Base-by-base conservation (phyloP, 192 early-diverging fungal genomes). In the Kickxella alabastrina region DNA sequence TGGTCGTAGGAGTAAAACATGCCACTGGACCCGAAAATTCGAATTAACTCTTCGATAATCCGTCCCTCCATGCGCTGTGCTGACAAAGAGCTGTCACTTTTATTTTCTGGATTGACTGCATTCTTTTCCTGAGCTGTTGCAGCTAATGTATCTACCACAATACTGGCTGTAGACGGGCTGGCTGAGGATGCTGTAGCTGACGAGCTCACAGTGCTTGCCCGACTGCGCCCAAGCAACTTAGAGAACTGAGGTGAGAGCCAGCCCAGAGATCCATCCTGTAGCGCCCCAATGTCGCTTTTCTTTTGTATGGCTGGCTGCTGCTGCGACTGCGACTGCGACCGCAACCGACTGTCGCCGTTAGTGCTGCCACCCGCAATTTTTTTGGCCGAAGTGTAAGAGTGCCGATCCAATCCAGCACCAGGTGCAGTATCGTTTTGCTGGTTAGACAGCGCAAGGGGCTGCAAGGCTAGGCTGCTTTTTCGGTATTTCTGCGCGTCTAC, bases 181-280 rank as follows among this genome's bases (percentile, higher is more conserved):
- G 31, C 6, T 32, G 31, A 32, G 6, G 6, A 12, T 12, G 31
- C 31, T 6, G 6, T 12, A 12, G 31, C 31, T n/a, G n/a, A n/a
- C 6, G 32, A 21, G 2, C 10, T 32, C 3, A 28, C 31, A 19
- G 64, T 55, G 12, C 31, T 47, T 4, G 47, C 34, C 17, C 50
- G 22, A 3, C 26, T 17, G 5, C 55, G 65, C 2, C 49, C 46
- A 54, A 74, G 61, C 28, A 74, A 22, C 47, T 61, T 65, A 25
- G 70, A 32, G 45, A 74, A 50, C 46, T 74, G 70, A 4, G 63
- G 64, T 10, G 70, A 54, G 15, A 74, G 49, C 70, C 70, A 74
- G 42, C 27, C 26, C 2, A 24, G 22, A 4, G 47, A 46, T 17
- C 9, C 39, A 1, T 42, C 40, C 24, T 26, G 37, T 39, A 38